Base-by-base conservation (phyloP, 306 rosid genomes). In the Vigna angularis region DNA sequence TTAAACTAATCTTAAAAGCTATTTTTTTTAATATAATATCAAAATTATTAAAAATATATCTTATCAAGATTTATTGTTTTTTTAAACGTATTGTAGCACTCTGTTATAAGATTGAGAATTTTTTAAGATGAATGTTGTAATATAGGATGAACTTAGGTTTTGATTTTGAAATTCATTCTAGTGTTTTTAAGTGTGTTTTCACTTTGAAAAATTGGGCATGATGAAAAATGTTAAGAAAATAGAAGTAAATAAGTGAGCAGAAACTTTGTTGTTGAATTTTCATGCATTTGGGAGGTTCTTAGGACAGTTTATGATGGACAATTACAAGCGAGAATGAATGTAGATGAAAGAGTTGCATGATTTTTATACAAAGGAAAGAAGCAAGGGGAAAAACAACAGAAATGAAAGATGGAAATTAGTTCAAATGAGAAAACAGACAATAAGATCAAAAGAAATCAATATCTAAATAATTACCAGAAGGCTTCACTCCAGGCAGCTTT, bases 381-480 rank as follows among this genome's bases (percentile, higher is more conserved):
- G 85, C 84, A 79, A 76, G 34, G 34, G 40, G 77, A 57, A 51
- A 70, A 74, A 84, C 86, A 79, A 77, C 70, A 90, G 72, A 80
- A 84, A 82, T 75, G 72, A 53, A 83, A 75, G 68, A 68, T 10
- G 85, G 78, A 75, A 78, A 66, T 73, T 48, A 73, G 79, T 79
- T 76, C 86, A 71, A 40, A 66, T 61, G 4, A 61, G 72, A 79
- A 77, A 82, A 78, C 18, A 66, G 36, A 74, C 64, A 73, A 47
- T 48, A 69, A 69, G 83, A 79, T 92, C 86, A 94, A 85, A 92
- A 94, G 97, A 92, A 92, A 86, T 92, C 98, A 59, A 94, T 88
- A 86, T 94, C 97, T 82, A 92, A 87, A 90, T 94, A 94, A 74
- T 89, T 94, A 89, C 97, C 98, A 61, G 93, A 78, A 87, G 95